Evolutionary conservation across 2,329 filamentous ascomycete genomes (phyloP), one percentile per base, ranked within the genome.

Genomic region (Ascocoryne sarcoides): DNA sequence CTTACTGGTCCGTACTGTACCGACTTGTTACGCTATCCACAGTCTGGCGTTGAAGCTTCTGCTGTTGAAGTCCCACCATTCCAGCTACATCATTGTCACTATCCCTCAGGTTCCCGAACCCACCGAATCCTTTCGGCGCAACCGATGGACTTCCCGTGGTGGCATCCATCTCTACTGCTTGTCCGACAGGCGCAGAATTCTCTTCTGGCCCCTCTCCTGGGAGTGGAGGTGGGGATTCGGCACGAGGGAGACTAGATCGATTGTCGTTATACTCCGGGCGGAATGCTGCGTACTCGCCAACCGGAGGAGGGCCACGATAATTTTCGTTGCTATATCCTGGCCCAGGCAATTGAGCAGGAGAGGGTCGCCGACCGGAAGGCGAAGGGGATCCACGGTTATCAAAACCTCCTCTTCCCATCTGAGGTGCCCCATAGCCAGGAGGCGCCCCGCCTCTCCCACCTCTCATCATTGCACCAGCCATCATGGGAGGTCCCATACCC

Each of bases 91-190:
- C 82, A 1, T 71, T 71, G 55, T 88, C 82, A 50, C 75, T 83
- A 39, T 84, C 80, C 36, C 71, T 65, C 14, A 76, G 59, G 37
- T 65, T 57, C 20, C 60, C 65, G 41, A 67, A 70, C 41, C 69
- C 66, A 4, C 64, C 69, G 47, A 65, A 69, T 10, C 62, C 64
- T 29, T 53, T 53, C 10, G 64, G 65, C 2, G 64, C 47, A 30
- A 48, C 19, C 62, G 63, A 40, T 62, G 71, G 70, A 39, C 68
- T 71, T 29, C 71, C 70, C n/a, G 68, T 68, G n/a, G 70, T 68
- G 23, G 81, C 79, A 58, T 89, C 82, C 84, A 93, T 89, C 60
- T 92, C 87, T 39, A 88, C 74, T 2, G 82, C 78, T 55, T 82
- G 80, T 8, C 79, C 79, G 10, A 79, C 60, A 23, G 60, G 51